Evolutionary conservation across 139 green algal genomes (phyloP), one percentile per base, ranked within the genome.

Genomic region (Diplosphaera chodatii): DNA sequence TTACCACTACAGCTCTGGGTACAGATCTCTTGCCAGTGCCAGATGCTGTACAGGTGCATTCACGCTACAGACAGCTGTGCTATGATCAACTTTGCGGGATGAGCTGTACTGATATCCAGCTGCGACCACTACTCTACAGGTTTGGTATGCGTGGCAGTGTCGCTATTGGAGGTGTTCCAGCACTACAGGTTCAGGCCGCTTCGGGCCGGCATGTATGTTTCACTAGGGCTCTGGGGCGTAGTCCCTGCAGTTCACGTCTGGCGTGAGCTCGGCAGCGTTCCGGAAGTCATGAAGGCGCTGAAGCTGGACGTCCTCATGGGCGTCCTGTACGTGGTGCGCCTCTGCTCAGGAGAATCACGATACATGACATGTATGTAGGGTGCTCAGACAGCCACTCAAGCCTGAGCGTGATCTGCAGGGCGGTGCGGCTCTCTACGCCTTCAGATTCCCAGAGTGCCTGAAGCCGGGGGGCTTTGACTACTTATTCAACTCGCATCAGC

Each of bases 381-480:
- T n/a, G n/a, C n/a, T n/a, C n/a, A n/a, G n/a, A n/a, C n/a, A n/a
- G n/a, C n/a, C n/a, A n/a, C n/a, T n/a, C n/a, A n/a, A n/a, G n/a
- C n/a, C n/a, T n/a, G n/a, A n/a, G n/a, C n/a, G n/a, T n/a, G n/a
- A n/a, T n/a, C n/a, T n/a, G 67, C 85, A 94, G 89, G 22, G 48
- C 0, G 94, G 94, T 4, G 94, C 93, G 8, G 74, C 75, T 4
- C 76, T 98, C 32, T 98, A 96, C 71, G 88, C 94, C 0, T 70
- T 69, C 0, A 82, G 91, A 4, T 69, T 97, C 3, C 94, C 94
- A 0, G 94, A 98, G 86, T 81, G 94, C n/a, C 94, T 80, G 74
- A 82, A 85, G 55, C 94, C 94, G 0, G 94, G 94, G 27, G 82
- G 78, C 33, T 98, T 98, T 78, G 93, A 98, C 84, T 70, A 99